phyloP scores from a whole-genome alignment of 2,329 filamentous ascomycete genomes.

The Bipolaris sorokiniana region DNA sequence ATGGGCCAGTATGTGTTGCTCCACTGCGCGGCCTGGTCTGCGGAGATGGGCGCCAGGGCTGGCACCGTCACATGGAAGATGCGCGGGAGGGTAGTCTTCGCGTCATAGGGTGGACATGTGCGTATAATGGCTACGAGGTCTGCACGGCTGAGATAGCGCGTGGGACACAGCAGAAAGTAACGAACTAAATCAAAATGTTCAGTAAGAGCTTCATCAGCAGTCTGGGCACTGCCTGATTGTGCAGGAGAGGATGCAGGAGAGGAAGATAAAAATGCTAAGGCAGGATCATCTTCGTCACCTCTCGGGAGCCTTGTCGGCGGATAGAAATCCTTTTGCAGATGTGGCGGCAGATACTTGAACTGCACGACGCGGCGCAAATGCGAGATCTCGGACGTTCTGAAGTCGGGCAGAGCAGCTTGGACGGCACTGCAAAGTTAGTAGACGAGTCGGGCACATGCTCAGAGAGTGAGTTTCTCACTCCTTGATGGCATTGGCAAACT shows the following conservation, averaged over 20 bases:
- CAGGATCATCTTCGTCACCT: conserved; percentile 43
- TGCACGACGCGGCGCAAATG: conserved; percentile 80
- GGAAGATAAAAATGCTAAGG: conserved; percentile 37
- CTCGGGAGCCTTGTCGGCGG: conserved; percentile 41
- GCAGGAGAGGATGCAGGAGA: conserved; percentile 19
- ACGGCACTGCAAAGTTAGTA: conserved; percentile 50
- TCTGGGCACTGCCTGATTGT: conserved; percentile 12
- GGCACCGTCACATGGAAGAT: conserved; percentile 72
- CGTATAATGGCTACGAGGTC: conserved; percentile 50
- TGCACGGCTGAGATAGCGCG: conserved; percentile 58
- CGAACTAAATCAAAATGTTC: conserved; percentile 48
- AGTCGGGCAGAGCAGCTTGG: conserved; percentile 53
- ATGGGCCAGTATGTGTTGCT: conserved; percentile 80
- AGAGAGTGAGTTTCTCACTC: conserved; percentile 60
- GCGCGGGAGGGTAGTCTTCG: conserved; percentile 54
- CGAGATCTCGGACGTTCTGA: conserved; percentile 54
- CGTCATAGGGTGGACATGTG: conserved; percentile 49
- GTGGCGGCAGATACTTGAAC: conserved; percentile 68
- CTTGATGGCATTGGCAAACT: conserved; percentile 73
- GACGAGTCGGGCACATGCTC: conserved; percentile 14
- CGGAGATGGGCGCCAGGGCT: conserved; percentile 74
- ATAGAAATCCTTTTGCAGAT: conserved; percentile 55
- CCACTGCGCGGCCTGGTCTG: conserved; percentile 76
- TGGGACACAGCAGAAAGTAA: conserved; percentile 60
- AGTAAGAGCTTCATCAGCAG: conserved; percentile 29